Conservation (phyloP, 371 early-diverging fungal species). For the Zancudomyces culisetae region DNA sequence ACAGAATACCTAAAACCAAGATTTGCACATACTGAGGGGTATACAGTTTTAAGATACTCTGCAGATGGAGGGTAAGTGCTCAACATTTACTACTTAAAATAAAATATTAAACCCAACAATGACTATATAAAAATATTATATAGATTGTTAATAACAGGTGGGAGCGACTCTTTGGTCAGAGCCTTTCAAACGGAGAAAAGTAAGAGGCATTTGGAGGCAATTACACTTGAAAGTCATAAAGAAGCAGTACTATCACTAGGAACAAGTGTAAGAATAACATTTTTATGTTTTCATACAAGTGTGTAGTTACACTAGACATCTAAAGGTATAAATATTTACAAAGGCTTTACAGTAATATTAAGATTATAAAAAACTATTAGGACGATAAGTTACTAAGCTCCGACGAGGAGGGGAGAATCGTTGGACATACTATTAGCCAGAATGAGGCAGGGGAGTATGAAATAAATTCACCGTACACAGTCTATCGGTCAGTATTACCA, state of each 20-base stretch:
- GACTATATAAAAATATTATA: too few species aligned
- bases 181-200: conserved; percentile 10
- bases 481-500: conserved; percentile 13
- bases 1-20: not conserved
- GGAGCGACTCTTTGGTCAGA: conserved; percentile 16
- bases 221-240: conserved; percentile 17
- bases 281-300: too few species aligned
- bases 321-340: too few species aligned
- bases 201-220: conserved; percentile 16
- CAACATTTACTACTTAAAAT: conserved; percentile 1
- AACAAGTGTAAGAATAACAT: conserved; percentile 4
- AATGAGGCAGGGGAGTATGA: not conserved
- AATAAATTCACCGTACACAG: conserved; percentile 10
- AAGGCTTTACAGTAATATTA: too few species aligned
- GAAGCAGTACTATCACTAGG: conserved; percentile 12
- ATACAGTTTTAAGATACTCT: conserved; percentile 14
- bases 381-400: conserved; percentile 9
- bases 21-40: conserved; percentile 19
- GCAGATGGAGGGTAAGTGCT: conserved; percentile 8
- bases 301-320: too few species aligned
- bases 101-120: not conserved
- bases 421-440: not conserved
- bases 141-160: conserved; percentile 8
- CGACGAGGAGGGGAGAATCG: conserved; percentile 16
- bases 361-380: not conserved